These are phyloP conservation scores for Pyrrhoderma lamaoense DNA, from an alignment of 1,284 basidiomycete species.

Conservation along the genomic window DNA sequence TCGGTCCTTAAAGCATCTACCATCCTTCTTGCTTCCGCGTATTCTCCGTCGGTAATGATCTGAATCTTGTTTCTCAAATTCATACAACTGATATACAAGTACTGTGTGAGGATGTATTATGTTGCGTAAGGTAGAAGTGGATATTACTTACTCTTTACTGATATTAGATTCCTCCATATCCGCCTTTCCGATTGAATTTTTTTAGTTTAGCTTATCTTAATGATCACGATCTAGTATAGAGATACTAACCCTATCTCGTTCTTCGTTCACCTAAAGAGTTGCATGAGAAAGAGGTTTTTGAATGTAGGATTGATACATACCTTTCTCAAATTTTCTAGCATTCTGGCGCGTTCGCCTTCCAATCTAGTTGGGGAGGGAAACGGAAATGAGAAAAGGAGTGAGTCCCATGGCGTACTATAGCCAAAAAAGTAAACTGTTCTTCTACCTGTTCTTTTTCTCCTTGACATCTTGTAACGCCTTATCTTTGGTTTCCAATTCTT, in stretches of 20 bases:
- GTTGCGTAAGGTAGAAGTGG: too few species aligned
- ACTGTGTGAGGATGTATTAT: too few species aligned
- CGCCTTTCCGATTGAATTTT: constrained; percentile 30
- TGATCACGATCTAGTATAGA: not conserved
- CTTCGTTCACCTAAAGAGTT: constrained; percentile 60
- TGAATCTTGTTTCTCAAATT: constrained; percentile 60
- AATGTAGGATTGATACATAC: constrained; percentile 33
- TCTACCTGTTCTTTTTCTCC: constrained; percentile 70
- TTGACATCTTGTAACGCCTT: constrained; percentile 70
- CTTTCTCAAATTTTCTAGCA: constrained; percentile 61
- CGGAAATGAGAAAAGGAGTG: not conserved
- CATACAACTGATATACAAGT: constrained; percentile 45
- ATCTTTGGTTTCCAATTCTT: constrained; percentile 64
- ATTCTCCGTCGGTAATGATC: constrained; percentile 63
- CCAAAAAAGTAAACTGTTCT: too few species aligned
- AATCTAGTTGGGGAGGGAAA: constrained; percentile 42
- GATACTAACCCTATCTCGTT: constrained; percentile 57
- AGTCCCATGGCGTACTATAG: too few species aligned
- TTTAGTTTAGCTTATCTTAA: too few species aligned
- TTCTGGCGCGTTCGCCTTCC: constrained; percentile 60
- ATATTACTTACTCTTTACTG: constrained; percentile 50
- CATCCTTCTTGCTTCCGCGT: constrained; percentile 60
- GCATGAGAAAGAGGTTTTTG: too few species aligned
- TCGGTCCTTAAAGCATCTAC: constrained; percentile 67
- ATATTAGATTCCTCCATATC: constrained; percentile 45